Evolutionary conservation across 768 basidiomycete species (phyloP).

Genomic region (Calocybe gangraenosa): DNA sequence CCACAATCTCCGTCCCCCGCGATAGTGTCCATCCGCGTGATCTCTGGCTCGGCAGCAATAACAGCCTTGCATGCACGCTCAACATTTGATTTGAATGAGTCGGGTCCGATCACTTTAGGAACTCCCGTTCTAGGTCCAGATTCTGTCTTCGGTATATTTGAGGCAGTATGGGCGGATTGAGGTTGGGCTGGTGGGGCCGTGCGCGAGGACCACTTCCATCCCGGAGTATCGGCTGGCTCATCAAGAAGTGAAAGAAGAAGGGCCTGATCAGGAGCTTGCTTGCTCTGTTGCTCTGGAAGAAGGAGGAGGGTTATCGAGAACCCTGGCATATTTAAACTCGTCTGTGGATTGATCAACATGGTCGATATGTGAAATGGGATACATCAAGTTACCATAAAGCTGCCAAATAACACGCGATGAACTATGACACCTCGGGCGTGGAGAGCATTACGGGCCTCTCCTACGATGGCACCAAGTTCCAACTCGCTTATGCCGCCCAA

Average conservation of each 20-base stretch:
- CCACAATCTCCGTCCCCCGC: constrained; percentile 83
- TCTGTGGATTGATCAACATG: constrained; percentile 36
- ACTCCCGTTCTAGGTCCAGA: constrained; percentile 4
- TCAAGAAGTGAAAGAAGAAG: constrained; percentile 67
- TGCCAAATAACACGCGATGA: constrained; percentile 67
- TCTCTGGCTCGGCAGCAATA: constrained; percentile 78
- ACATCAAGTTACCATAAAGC: constrained; percentile 66
- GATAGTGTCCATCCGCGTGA: constrained; percentile 87
- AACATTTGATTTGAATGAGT: constrained; percentile 52
- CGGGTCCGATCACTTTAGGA: constrained; percentile 34
- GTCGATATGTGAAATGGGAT: not conserved
- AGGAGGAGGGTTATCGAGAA: constrained; percentile 83
- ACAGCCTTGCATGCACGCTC: constrained; percentile 60
- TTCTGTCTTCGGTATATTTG: constrained; percentile 4
- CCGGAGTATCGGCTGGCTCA: constrained; percentile 62
- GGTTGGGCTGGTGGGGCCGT: constrained; percentile 29
- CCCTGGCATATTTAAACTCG: constrained; percentile 90
- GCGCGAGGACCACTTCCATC: constrained; percentile 78
- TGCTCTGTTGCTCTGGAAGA: constrained; percentile 49
- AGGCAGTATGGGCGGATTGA: constrained; percentile 13
- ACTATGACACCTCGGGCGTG: constrained; percentile 52
- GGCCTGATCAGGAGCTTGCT: constrained; percentile 31
- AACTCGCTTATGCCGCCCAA: constrained; percentile 83
- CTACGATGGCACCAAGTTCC: constrained; percentile 67
- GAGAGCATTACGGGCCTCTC: constrained; percentile 55